phyloP scores from a whole-genome alignment of 2,329 filamentous ascomycete genomes.

The Aureobasidium zeae region DNA sequence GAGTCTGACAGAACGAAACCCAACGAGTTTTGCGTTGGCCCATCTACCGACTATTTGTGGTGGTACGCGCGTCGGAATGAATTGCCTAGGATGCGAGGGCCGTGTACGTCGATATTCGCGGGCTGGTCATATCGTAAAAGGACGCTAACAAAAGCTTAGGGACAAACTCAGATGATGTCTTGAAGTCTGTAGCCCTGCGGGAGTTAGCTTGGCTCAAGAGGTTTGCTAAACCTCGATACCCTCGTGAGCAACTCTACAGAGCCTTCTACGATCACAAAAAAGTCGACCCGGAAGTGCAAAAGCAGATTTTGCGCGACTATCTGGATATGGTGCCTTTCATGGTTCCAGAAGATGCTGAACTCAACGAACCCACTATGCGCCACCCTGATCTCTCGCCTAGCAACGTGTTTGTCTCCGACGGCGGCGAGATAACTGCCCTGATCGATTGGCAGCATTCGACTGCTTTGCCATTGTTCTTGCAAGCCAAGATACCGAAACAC shows the following conservation, averaged over 20 bases:
- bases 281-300: constrained; percentile 21
- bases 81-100: constrained; percentile 23
- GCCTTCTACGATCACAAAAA: constrained; percentile 22
- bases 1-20: not conserved
- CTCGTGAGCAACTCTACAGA: constrained; percentile 26
- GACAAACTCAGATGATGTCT: constrained; percentile 20
- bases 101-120: constrained; percentile 24
- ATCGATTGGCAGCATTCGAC: constrained; percentile 36
- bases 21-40: constrained; percentile 27
- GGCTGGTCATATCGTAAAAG: not conserved
- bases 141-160: constrained; percentile 19
- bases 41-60: constrained; percentile 24
- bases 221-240: constrained; percentile 24
- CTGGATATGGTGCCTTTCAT: constrained; percentile 21
- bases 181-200: constrained; percentile 25
- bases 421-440: constrained; percentile 27
- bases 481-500: constrained; percentile 30
- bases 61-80: constrained; percentile 26
- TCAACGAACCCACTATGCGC: constrained; percentile 23
- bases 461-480: constrained; percentile 31
- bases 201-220: constrained; percentile 25
- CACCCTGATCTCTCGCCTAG: constrained; percentile 30
- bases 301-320: constrained; percentile 25
- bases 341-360: constrained; percentile 16
- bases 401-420: constrained; percentile 29